These are phyloP conservation scores for Termitomyces sp. DNA, from an alignment of 768 basidiomycete species.

Conservation along the genomic window DNA sequence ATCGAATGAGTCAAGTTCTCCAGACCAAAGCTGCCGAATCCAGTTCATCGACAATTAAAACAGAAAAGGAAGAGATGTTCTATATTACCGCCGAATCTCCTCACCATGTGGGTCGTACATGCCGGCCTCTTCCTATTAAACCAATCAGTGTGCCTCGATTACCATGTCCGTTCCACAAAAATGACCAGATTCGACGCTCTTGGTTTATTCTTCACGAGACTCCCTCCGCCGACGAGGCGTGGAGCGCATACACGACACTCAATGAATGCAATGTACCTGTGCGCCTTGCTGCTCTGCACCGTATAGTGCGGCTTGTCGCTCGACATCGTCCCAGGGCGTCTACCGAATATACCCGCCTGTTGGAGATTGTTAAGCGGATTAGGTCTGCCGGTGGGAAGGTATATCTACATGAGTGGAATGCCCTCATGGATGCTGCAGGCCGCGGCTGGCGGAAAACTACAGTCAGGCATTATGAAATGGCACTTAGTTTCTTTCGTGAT, in stretches of 20 bases:
- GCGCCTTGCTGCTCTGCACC: slow-evolving; percentile 48
- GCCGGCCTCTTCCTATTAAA: slow-evolving; percentile 14
- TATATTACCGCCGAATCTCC: slow-evolving; percentile 4
- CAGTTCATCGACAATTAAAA: neutral
- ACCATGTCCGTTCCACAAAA: slow-evolving; percentile 1
- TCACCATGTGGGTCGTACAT: slow-evolving; percentile 22
- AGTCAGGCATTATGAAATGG: slow-evolving; percentile 50
- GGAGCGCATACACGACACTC: slow-evolving; percentile 37
- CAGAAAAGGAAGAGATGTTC: neutral
- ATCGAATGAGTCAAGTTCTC: neutral
- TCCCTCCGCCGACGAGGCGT: slow-evolving; percentile 22
- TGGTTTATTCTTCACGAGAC: slow-evolving; percentile 18
- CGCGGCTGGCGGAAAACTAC: slow-evolving; percentile 57
- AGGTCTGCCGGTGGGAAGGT: slow-evolving; percentile 48
- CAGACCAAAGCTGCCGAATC: neutral
- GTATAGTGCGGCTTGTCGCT: slow-evolving; percentile 55
- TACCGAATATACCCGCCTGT: slow-evolving; percentile 52
- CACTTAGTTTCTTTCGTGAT: slow-evolving; percentile 57
- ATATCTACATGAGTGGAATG: slow-evolving; percentile 70
- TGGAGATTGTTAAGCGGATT: slow-evolving; percentile 60
- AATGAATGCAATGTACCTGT: slow-evolving; percentile 27
- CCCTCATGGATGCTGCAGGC: slow-evolving; percentile 61
- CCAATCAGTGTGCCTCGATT: neutral
- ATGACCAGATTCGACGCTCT: slow-evolving; percentile 8
- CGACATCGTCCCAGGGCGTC: slow-evolving; percentile 51